Conservation (phyloP, 257 asterid species). For the Nicotiana tabacum region DNA sequence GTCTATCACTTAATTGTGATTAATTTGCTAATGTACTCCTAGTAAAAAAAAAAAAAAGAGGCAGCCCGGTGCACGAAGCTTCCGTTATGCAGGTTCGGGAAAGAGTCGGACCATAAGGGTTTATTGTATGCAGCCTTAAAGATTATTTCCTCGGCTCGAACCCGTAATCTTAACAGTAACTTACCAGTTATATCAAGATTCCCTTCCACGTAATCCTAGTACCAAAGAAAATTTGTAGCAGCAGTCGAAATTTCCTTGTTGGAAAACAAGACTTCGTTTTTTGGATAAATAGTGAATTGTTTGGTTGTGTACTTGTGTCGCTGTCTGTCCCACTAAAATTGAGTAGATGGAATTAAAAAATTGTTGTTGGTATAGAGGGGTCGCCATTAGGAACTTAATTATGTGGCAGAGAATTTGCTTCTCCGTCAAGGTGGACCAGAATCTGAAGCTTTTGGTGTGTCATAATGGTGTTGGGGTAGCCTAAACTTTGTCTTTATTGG, state of each 20-base stretch:
- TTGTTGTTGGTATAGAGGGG: neutral
- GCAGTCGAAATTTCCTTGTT: neutral
- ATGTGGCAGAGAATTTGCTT: constrained; percentile 7
- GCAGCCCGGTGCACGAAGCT: too few species aligned
- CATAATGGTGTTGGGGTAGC: neutral
- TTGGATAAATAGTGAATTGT: neutral
- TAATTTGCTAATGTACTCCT: neutral
- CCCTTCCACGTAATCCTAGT: too few species aligned
- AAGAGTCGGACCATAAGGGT: too few species aligned
- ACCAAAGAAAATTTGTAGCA: too few species aligned
- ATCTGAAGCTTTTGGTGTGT: neutral
- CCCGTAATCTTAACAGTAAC: too few species aligned
- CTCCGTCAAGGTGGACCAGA: constrained; percentile 4
- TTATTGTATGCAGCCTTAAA: too few species aligned
- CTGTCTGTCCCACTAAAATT: neutral
- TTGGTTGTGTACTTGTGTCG: neutral
- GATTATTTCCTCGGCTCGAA: too few species aligned
- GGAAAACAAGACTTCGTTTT: neutral
- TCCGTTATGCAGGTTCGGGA: too few species aligned
- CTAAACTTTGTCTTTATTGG: neutral
- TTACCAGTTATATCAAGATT: too few species aligned
- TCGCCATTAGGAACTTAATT: neutral
- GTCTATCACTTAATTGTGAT: too few species aligned
- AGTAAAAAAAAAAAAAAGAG: too few species aligned
- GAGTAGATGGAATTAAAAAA: neutral